Percentiles rank a stretch among this genome's conserved stretches.
These are phyloP conservation scores for Solanum piurae DNA, from an alignment of 257 asterid species.

Conservation along the genomic window DNA sequence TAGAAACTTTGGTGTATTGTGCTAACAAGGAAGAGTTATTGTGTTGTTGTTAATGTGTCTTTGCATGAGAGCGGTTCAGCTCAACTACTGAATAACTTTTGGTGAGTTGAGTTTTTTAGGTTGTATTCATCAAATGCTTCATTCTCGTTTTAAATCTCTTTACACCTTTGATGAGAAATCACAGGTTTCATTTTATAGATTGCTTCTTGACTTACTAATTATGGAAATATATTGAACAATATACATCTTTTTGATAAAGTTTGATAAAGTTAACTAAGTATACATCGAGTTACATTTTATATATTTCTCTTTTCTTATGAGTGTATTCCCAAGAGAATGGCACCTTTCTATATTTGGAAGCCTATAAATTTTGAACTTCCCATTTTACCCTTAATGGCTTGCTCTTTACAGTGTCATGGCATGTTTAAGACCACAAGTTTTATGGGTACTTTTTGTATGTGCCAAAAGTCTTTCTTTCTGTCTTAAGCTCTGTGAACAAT, in stretches of 20 bases:
- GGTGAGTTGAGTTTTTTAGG: not conserved
- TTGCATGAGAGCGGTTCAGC: not conserved
- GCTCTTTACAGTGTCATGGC: not conserved
- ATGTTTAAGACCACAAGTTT: not conserved
- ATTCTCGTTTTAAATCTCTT: not conserved
- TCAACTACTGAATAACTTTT: not conserved
- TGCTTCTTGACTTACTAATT: not conserved
- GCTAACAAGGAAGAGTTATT: not conserved
- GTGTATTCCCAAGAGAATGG: not conserved
- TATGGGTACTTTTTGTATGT: not conserved
- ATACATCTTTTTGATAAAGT: not conserved
- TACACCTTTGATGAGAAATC: not conserved
- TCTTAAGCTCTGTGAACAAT: not conserved
- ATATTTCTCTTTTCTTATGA: not conserved
- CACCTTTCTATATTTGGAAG: not conserved
- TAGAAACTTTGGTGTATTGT: not conserved
- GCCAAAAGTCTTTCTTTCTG: not conserved
- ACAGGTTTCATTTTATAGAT: not conserved
- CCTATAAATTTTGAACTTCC: not conserved
- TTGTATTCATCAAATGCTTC: not conserved
- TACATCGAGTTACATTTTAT: not conserved
- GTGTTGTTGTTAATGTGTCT: not conserved
- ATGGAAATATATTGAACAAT: not conserved
- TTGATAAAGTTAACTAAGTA: not conserved
- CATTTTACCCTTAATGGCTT: not conserved